Conservation (phyloP, 345 rosid genomes). For the Salix viminalis region DNA sequence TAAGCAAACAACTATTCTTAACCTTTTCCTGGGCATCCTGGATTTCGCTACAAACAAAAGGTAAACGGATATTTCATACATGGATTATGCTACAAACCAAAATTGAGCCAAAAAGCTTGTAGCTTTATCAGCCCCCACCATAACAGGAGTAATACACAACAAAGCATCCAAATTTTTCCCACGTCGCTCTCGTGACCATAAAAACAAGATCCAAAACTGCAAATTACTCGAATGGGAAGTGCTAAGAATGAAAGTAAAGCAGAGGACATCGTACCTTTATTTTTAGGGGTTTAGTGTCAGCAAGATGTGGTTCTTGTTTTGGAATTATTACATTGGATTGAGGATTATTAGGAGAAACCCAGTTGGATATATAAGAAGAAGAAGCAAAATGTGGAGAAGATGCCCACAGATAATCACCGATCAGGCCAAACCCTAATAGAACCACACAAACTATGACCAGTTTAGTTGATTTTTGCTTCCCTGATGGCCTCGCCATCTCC, state of each 20-base stretch:
- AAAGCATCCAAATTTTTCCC: background rate
- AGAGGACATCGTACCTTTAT: background rate
- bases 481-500: conserved; percentile 43
- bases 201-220: background rate
- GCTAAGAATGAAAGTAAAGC: background rate
- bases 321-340: conserved; percentile 9
- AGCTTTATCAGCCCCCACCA: background rate
- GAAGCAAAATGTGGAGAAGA: conserved; percentile 54
- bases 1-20: background rate
- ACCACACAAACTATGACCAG: conserved; percentile 39
- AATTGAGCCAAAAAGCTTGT: background rate
- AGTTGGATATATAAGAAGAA: conserved; percentile 24
- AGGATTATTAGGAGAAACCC: conserved; percentile 17
- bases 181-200: background rate
- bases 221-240: background rate
- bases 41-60: background rate
- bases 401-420: conserved; percentile 82
- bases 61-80: too few relatives aligned
- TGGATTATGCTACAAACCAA: background rate
- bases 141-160: background rate
- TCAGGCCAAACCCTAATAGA: conserved; percentile 51
- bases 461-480: conserved; percentile 47
- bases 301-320: background rate
- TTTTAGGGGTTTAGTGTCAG: background rate
- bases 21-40: background rate